These are phyloP conservation scores for Pleoardoris graminearum DNA, from an alignment of 2,329 filamentous ascomycete species.

Conservation along the genomic window DNA sequence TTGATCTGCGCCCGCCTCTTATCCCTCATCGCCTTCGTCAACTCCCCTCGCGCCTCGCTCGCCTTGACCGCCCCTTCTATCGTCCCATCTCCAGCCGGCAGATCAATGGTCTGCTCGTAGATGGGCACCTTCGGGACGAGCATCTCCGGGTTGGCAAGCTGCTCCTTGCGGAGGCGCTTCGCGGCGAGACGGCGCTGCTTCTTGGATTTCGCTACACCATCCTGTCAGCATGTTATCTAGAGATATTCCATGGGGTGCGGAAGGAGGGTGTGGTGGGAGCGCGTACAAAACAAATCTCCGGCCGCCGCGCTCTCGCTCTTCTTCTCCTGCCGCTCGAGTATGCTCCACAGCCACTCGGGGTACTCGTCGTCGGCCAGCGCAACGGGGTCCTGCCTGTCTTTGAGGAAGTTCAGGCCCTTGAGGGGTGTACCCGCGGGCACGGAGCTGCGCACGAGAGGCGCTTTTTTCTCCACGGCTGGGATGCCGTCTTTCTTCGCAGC, in stretches of 20 bases:
- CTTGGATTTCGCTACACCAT: constrained; percentile 67
- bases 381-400: constrained; percentile 72
- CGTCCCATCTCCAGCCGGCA: constrained; percentile 60
- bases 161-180: constrained; percentile 64
- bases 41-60: constrained; percentile 59
- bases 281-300: constrained; percentile 79
- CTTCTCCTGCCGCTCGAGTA: constrained; percentile 65
- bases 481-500: constrained; percentile 29
- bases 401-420: constrained; percentile 76
- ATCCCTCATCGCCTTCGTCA: constrained; percentile 72
- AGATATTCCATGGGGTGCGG: constrained; percentile 52
- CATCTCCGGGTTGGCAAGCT: constrained; percentile 67
- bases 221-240: neutral
- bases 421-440: constrained; percentile 71
- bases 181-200: constrained; percentile 75
- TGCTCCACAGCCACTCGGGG: constrained; percentile 78
- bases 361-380: constrained; percentile 76
- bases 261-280: neutral
- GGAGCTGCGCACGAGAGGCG: constrained; percentile 46
- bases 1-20: constrained; percentile 78
- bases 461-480: constrained; percentile 33
- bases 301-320: constrained; percentile 57
- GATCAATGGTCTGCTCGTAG: constrained; percentile 76
- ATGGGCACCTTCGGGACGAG: constrained; percentile 69
- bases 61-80: constrained; percentile 52